Evolutionary conservation across 768 basidiomycete genomes (phyloP).

Genomic region (Asterophora parasitica): DNA sequence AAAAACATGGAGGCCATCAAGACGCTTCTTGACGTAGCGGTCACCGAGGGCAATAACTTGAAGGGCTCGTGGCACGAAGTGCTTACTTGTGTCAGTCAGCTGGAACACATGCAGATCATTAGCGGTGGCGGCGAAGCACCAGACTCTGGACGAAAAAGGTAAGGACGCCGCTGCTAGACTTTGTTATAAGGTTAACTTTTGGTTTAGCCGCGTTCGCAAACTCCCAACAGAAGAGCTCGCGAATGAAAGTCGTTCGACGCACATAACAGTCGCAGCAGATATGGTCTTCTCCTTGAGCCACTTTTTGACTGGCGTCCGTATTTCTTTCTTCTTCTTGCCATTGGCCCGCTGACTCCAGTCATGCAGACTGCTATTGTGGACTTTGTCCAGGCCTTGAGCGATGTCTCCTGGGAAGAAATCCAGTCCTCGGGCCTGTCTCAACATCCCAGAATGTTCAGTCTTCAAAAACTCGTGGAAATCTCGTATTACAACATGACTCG

Average conservation of each 20-base stretch:
- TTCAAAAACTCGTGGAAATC: conserved; percentile 98
- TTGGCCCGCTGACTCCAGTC: conserved; percentile 8
- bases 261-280: conserved; percentile 97
- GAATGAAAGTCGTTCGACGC: conserved; percentile 93
- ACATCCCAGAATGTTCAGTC: conserved; percentile 90
- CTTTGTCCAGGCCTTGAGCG: conserved; percentile 92
- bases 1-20: conserved; percentile 99
- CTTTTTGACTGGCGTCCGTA: conserved; percentile 88
- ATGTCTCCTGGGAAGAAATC: conserved; percentile 99
- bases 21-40: conserved; percentile 87
- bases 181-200: conserved; percentile 7
- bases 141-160: conserved; percentile 81
- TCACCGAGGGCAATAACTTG: conserved; percentile 93
- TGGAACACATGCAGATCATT: conserved; percentile 98
- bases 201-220: conserved; percentile 47
- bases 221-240: conserved; percentile 89
- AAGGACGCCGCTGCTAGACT: conserved; percentile 20
- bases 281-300: conserved; percentile 98
- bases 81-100: conserved; percentile 92
- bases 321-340: neutral
- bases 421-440: conserved; percentile 94
- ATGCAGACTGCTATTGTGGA: conserved; percentile 91
- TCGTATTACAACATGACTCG: conserved; percentile 99
- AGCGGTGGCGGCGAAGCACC: conserved; percentile 84
- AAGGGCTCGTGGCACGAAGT: conserved; percentile 97